A percentile compares a stretch with the other conserved stretches of the same genome.
These are phyloP conservation scores for Tilletiopsis washingtonensis DNA, from an alignment of 1,284 basidiomycete species.

Conservation along the genomic window DNA sequence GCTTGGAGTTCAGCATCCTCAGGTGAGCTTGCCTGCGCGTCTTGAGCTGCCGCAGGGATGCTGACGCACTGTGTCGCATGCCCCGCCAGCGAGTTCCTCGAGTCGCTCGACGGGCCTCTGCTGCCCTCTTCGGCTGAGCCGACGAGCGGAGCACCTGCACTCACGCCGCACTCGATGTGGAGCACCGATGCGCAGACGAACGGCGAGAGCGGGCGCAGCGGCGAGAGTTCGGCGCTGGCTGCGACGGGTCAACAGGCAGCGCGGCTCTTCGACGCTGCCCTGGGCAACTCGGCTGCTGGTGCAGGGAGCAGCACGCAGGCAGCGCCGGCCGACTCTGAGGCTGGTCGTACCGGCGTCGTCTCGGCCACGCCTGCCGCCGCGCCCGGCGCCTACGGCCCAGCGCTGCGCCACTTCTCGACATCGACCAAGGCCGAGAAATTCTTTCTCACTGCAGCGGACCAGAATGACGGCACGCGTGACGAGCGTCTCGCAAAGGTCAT, in stretches of 20 bases:
- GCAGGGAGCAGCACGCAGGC: neutral
- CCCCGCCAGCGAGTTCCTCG: conserved; percentile 34
- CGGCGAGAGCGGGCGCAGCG: no score
- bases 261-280: neutral
- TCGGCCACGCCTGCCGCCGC: neutral
- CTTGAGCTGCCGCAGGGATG: neutral
- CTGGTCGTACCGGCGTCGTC: neutral
- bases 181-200: no score
- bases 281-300: neutral
- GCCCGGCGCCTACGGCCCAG: conserved; percentile 15
- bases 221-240: no score
- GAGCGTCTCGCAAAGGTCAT: conserved; percentile 87
- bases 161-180: no score
- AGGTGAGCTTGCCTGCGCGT: neutral
- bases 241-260: no score
- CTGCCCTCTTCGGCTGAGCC: neutral
- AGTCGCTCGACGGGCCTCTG: conserved; percentile 34
- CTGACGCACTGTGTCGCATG: neutral
- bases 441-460: conserved; percentile 88
- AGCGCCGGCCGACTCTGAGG: neutral
- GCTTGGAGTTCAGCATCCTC: conserved; percentile 37
- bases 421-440: conserved; percentile 64
- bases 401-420: conserved; percentile 17
- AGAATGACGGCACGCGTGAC: conserved; percentile 80
- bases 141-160: no score